Base-by-base conservation (phyloP, 1,284 basidiomycete genomes). In the Heliocybe sulcata region DNA sequence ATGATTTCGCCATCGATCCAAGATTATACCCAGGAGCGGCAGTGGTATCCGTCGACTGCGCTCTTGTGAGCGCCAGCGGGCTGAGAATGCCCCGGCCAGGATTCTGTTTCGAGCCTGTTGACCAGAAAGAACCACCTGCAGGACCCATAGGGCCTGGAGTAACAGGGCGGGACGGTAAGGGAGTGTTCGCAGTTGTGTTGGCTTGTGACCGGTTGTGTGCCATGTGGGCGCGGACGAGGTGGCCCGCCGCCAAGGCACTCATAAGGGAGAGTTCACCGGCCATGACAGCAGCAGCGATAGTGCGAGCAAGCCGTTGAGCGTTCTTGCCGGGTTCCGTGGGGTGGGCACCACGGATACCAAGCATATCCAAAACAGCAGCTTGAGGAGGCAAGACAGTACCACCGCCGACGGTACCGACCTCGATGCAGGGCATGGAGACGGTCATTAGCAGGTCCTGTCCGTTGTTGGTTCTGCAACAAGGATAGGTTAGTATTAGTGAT, bases 321-420 rank as follows among this genome's bases (percentile, higher is more conserved):
- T 98, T 96, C 65, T 84, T 77, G 1, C 94, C 94, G 0, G 94
- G 94, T 10, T 80, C 74, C 2, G 87, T 87, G 0, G 83, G 77
- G 69, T 98, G 89, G 0, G 94, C 89, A 54, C 94, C 94, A 55
- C 81, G 84, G 64, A 97, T 74, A 48, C 94, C 94, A 57, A 98
- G 86, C 85, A 98, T 84, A 56, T 96, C 92, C 58, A 98, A 83
- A 58, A 98, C 87, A n/a, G 90, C 83, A 51, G 82, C 80, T 69
- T 98, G 95, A 0, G 95, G 94, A 3, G 78, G 81, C 51, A 98
- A 85, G 52, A 95, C 82, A 0, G 96, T 99, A 38, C 96, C 96
- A 45, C 96, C 96, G 35, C 96, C 96, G 35, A 99, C 88, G 23
- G 96, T 99, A 50, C 94, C 94, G 49, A 96, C 93, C 74, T 98